Conservation (phyloP, 2,329 filamentous ascomycete genomes). For the Emmonsia crescens region DNA sequence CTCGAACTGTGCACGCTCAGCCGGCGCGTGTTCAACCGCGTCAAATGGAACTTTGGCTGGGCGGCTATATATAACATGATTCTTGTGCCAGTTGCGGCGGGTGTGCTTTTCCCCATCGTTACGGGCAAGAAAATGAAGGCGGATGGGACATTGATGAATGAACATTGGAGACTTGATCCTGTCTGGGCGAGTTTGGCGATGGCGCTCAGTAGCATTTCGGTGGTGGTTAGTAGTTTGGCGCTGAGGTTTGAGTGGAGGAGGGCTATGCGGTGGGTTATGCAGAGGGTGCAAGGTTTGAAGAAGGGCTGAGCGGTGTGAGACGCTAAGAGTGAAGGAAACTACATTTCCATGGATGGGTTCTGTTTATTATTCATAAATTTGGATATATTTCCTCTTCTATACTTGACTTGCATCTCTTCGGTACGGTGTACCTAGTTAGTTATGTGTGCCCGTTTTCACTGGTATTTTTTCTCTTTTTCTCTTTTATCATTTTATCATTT, state of each 20-base stretch:
- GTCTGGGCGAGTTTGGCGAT: constrained; percentile 82
- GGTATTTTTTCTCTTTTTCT: neutral
- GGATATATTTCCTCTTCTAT: neutral
- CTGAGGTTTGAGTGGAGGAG: constrained; percentile 42
- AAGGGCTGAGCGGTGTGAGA: neutral
- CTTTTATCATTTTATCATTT: neutral
- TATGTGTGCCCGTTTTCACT: neutral
- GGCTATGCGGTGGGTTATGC: constrained; percentile 2
- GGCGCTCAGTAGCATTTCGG: constrained; percentile 83
- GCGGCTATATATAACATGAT: constrained; percentile 70
- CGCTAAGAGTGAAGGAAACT: neutral
- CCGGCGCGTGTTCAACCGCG: constrained; percentile 60
- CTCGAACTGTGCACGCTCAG: constrained; percentile 64
- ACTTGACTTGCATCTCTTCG: neutral
- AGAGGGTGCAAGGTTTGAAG: neutral
- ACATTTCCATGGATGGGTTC: neutral
- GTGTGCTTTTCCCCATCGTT: constrained; percentile 57
- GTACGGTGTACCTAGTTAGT: neutral
- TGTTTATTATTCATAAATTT: neutral
- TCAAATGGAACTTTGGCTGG: constrained; percentile 80
- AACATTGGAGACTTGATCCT: constrained; percentile 38
- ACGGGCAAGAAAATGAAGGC: constrained; percentile 24
- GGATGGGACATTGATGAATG: constrained; percentile 24
- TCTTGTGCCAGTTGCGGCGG: constrained; percentile 70
- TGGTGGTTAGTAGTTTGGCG: constrained; percentile 69